Percentiles rank a stretch among this genome's conserved stretches.
Conservation (phyloP, 2,329 filamentous ascomycete genomes). For the Aspergillus oerlinghausenensis region DNA sequence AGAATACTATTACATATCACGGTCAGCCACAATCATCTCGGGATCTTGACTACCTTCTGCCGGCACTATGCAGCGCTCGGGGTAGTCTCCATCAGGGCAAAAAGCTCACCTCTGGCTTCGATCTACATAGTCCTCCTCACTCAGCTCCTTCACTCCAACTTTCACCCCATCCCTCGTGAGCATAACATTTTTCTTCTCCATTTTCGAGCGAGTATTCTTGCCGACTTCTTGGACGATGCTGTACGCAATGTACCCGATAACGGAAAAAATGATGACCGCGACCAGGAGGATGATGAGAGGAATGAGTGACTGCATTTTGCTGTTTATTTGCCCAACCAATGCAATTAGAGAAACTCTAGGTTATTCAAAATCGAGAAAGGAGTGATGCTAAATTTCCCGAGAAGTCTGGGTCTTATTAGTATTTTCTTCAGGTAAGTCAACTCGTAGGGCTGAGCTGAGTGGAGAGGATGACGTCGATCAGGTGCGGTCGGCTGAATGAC, state of each 20-base stretch:
- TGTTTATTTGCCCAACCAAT: background rate
- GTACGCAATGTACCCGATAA: conserved; percentile 55
- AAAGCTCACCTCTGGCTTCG: conserved; percentile 50
- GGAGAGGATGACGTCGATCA: background rate
- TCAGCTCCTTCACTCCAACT: conserved; percentile 56
- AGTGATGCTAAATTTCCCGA: too few species aligned
- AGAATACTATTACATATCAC: conserved; percentile 33
- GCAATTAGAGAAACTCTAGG: background rate
- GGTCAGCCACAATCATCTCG: background rate
- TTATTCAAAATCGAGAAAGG: background rate
- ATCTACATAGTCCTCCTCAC: conserved; percentile 56
- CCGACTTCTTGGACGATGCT: conserved; percentile 56
- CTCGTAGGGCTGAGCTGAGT: background rate
- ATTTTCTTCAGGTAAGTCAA: background rate
- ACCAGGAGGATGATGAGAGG: conserved; percentile 55
- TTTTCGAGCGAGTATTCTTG: conserved; percentile 53
- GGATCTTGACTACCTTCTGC: background rate
- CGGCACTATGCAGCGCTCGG: background rate
- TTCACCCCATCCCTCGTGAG: conserved; percentile 59
- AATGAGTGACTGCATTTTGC: conserved; percentile 38
- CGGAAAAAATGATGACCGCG: conserved; percentile 48
- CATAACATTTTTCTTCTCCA: conserved; percentile 60
- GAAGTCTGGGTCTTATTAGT: background rate
- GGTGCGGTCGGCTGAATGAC: background rate
- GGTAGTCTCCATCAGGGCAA: background rate